Evolutionary conservation across 352 stramenopile genomes (phyloP).

Genomic region (Pythium coloratum): DNA sequence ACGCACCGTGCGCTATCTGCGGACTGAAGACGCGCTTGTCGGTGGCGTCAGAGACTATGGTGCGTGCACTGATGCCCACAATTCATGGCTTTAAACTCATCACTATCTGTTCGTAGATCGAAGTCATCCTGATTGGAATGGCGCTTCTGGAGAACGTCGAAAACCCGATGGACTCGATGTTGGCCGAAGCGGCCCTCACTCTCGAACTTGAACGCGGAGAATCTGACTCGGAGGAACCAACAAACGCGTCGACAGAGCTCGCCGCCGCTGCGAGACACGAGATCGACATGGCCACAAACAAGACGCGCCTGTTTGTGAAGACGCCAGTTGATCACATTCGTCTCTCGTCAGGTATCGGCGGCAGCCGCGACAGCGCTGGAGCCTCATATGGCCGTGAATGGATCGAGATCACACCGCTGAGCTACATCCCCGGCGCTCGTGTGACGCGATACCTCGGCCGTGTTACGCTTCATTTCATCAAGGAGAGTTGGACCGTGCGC

Average conservation of each 20-base stretch:
- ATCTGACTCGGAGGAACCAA: conserved; percentile 21
- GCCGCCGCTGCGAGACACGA: conserved; percentile 4
- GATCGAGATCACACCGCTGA: conserved; percentile 84
- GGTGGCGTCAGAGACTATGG: conserved; percentile 82
- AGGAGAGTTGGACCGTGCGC: conserved; percentile 88
- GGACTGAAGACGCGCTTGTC: conserved; percentile 74
- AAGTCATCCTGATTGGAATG: conserved; percentile 85
- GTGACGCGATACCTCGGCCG: conserved; percentile 79
- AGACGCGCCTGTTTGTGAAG: conserved; percentile 43
- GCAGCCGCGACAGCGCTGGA: conserved; percentile 13
- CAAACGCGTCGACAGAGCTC: conserved; percentile 6
- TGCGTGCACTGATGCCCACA: conserved; percentile 20
- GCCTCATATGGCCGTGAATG: conserved; percentile 60
- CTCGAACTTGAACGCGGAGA: conserved; percentile 33
- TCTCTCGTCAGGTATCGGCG: conserved; percentile 25
- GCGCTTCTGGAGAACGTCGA: conserved; percentile 62
- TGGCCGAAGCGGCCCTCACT: conserved; percentile 43
- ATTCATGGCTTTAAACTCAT: no score
- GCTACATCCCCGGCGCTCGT: conserved; percentile 71
- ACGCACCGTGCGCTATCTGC: conserved; percentile 83
- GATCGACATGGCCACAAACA: conserved; percentile 22
- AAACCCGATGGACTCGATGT: conserved; percentile 45
- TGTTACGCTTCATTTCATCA: conserved; percentile 90
- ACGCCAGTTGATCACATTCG: conserved; percentile 45
- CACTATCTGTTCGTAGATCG: conserved; percentile 45